Base-by-base conservation (phyloP, 352 stramenopile genomes). In the Hyaloperonospora arabidopsidis region DNA sequence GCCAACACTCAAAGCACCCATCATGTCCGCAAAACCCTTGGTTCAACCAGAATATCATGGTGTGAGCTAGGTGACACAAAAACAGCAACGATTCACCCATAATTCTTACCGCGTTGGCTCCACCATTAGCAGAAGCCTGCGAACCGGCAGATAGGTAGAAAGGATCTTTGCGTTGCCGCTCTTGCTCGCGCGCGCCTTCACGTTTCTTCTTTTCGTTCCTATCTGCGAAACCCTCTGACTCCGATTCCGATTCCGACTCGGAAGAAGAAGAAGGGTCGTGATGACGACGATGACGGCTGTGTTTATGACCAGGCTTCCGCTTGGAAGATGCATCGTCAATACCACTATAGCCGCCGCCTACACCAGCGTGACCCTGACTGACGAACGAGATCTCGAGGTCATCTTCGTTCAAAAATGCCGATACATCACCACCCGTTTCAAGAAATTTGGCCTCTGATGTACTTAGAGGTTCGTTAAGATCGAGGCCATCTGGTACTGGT, bases 351-450 rank as follows among this genome's bases (percentile, higher is more conserved):
- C 63, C 55, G 15, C 59, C 67, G 36, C 61, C 62, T 36, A 72
- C 40, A 11, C 57, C 68, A 61, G 60, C 44, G 34, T 67, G 63
- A 11, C 53, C 43, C 44, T 87, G 72, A 19, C 78, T 77, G 22
- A 88, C 76, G 60, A 93, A 89, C 13, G 77, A 89, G 19, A 93
- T 83, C 55, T 93, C 78, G 39, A 86, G 63, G 32, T 92, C 81
- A 59, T 93, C 76, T 51, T 86, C 79, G 55, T 69, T 81, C 23
- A 68, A 61, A 63, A 82, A 89, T 15, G 61, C 57, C 18, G 67
- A 74, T 8, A 88, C 67, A 21, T 85, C 80, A 2, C 76, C 77
- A n/a, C 82, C 84, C 5, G 82, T 81, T 52, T 86, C 75, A 12
- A 92, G 59, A 52, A 89, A 94, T 22, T 76, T 77, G 0, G 82